Base-by-base conservation (phyloP, 2,329 filamentous ascomycete genomes). In the Xylogone sp. region DNA sequence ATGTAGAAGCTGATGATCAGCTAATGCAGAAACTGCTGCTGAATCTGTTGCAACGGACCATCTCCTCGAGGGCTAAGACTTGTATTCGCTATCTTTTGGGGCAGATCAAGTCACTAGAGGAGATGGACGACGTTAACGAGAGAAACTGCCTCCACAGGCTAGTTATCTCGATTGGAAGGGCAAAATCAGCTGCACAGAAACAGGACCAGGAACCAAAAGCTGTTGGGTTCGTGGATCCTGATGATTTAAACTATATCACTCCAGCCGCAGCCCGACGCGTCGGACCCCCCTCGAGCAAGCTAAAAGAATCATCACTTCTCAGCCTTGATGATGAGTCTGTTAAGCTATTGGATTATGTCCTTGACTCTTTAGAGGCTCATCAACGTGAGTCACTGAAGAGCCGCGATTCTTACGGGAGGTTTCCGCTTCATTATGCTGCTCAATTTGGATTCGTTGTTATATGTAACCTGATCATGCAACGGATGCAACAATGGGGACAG, bases 381-480 rank as follows among this genome's bases (percentile, higher is more conserved):
- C 93, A 97, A 59, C 82, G 86, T 10, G 58, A 67, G 12, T 86
- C 87, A 0, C 73, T 97, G 10, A 74, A 79, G 46, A 80, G 81
- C 12, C 83, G 79, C 53, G 93, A 97, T 69, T 78, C 84, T 0
- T 88, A 93, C 54, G 92, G 90, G 2, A 87, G 93, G 3, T 79
- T 93, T 13, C 91, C 93, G 1, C 76, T 97, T 10, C 93, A 97
- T 67, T 97, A 97, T 65, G 91, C 91, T 2, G 93, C 94, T 0
- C 91, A 97, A 66, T 96, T 95, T 65, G 94, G 94, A 2, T 91
- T 97, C 61, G 88, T 94, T 3, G 82, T 90, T n/a, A 86, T 97
- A 9, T 96, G 90, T 64, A 81, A 96, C 65, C 78, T 92, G 21
- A 81, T 97, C 59, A 92, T 97, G 73, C 84, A 86, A 56, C 86